Evolutionary conservation across 352 stramenopile species (phyloP).

Genomic region (Pythium rhizo-oryzae): DNA sequence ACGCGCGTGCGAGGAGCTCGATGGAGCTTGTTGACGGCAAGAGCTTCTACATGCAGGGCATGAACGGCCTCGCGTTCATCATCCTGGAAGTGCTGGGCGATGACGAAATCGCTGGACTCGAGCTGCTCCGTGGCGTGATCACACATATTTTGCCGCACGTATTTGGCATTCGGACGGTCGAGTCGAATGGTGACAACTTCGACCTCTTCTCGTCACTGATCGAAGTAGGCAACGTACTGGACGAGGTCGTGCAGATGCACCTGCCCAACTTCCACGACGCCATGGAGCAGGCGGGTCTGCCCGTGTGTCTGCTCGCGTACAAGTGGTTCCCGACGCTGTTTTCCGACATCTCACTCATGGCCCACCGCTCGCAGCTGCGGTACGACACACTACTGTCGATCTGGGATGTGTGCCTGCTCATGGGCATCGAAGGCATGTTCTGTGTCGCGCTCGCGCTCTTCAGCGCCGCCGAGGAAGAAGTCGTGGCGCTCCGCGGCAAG

Average conservation of each 20-base stretch:
- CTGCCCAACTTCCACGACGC: constrained; percentile 59
- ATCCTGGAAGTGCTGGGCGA: constrained; percentile 65
- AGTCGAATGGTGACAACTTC: constrained; percentile 50
- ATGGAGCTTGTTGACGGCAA: constrained; percentile 28
- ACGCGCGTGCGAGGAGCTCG: constrained; percentile 17
- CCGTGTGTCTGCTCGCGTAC: constrained; percentile 82
- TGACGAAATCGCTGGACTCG: constrained; percentile 54
- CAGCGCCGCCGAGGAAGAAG: constrained; percentile 56
- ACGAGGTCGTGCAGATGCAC: constrained; percentile 74
- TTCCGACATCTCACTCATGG: constrained; percentile 79
- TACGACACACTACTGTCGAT: constrained; percentile 77
- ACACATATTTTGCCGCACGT: constrained; percentile 74
- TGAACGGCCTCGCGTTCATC: constrained; percentile 85
- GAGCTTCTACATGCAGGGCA: constrained; percentile 86
- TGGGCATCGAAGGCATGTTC: constrained; percentile 84
- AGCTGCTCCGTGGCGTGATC: constrained; percentile 68
- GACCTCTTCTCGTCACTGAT: constrained; percentile 75
- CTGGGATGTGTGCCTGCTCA: constrained; percentile 82
- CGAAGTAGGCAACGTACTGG: constrained; percentile 68
- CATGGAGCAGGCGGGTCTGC: constrained; percentile 61
- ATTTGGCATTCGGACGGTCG: constrained; percentile 60
- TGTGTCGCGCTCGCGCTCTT: constrained; percentile 72
- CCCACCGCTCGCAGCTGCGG: constrained; percentile 69
- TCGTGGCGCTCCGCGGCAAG: constrained; percentile 42
- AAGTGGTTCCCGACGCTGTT: constrained; percentile 91